phyloP scores from a whole-genome alignment of 2,329 filamentous ascomycete genomes.

The Didymosphaeria variabile region DNA sequence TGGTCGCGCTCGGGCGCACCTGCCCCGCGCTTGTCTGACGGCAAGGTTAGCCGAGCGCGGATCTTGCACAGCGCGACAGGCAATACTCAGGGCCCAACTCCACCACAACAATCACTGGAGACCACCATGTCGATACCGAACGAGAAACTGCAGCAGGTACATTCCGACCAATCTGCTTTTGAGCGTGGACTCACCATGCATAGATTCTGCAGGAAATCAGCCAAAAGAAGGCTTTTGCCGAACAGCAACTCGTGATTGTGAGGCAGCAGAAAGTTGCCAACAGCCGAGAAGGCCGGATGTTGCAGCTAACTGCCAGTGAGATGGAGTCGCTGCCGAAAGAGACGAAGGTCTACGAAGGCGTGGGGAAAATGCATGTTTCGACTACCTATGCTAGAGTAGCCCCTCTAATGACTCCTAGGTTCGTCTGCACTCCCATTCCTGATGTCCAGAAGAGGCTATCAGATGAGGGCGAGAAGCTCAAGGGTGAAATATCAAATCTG shows the following conservation, averaged over 20 bases:
- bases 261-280: constrained; percentile 85
- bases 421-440: constrained; percentile 78
- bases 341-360: constrained; percentile 89
- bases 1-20: constrained; percentile 7
- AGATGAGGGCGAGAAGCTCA: constrained; percentile 76
- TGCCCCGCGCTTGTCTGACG: constrained; percentile 10
- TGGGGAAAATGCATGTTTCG: constrained; percentile 86
- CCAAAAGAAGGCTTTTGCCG: constrained; percentile 83
- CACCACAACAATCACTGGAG: constrained; percentile 21
- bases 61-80: constrained; percentile 12
- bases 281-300: constrained; percentile 86
- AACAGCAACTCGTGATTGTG: constrained; percentile 90
- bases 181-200: constrained; percentile 10
- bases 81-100: neutral
- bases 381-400: constrained; percentile 8
- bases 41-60: constrained; percentile 17
- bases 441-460: constrained; percentile 80
- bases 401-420: constrained; percentile 67
- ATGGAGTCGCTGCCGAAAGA: constrained; percentile 76
- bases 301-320: constrained; percentile 87
- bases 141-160: constrained; percentile 90
- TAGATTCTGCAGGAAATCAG: constrained; percentile 95
- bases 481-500: constrained; percentile 80
- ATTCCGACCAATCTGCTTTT: constrained; percentile 16
- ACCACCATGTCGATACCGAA: constrained; percentile 88